Evolutionary conservation across 352 stramenopile genomes (phyloP).

Genomic region (Globisporangium lucens): DNA sequence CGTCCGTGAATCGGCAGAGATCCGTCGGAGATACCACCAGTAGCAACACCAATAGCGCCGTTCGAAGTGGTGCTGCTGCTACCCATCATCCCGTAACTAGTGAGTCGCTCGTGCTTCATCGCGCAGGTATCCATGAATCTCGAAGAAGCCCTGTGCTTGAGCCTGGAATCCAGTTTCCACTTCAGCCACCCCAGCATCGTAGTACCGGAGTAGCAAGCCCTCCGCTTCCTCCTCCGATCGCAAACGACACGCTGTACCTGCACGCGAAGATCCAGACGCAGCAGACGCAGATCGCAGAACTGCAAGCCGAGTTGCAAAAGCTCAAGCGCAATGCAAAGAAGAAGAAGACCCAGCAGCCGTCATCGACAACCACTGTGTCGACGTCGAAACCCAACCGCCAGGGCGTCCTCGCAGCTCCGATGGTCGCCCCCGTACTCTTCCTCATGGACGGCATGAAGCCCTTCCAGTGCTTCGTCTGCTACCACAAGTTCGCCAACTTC

Average conservation of each 20-base stretch:
- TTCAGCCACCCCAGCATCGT: not conserved
- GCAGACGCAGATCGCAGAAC: constrained; percentile 40
- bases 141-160: not conserved
- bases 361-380: not conserved
- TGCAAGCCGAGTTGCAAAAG: constrained; percentile 35
- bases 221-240: not conserved
- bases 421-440: constrained; percentile 50
- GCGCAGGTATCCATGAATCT: not conserved
- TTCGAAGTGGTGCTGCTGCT: not conserved
- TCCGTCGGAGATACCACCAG: not conserved
- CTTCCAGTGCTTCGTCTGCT: constrained; percentile 58
- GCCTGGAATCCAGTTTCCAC: not conserved
- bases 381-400: not conserved
- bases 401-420: constrained; percentile 9
- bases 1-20: not conserved
- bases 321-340: constrained; percentile 21
- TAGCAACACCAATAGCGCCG: not conserved
- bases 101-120: not conserved
- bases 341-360: not conserved
- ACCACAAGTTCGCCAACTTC: constrained; percentile 58
- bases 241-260: constrained; percentile 11
- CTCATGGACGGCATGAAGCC: constrained; percentile 60
- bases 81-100: not conserved
- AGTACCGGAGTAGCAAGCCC: not conserved
- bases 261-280: constrained; percentile 41